Evolutionary conservation across 176 grass and related monocot species (phyloP), one percentile per base, ranked within the genome.

Genomic region (Stipa capillata): DNA sequence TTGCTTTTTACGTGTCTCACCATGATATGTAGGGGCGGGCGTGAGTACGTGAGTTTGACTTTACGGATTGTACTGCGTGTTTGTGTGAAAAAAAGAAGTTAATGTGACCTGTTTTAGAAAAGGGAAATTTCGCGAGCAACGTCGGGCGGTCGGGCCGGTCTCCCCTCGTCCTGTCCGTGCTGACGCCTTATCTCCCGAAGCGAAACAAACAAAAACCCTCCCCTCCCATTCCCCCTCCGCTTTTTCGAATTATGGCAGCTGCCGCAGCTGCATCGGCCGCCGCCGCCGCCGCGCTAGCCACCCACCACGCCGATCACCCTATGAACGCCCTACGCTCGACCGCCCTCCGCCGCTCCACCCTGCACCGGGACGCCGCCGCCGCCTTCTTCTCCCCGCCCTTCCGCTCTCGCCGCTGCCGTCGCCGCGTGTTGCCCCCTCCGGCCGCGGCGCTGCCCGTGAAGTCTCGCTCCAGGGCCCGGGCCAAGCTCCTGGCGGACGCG

Each of bases 401-500:
- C 75, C 73, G 25, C 67, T 33, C 66, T 65, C 65, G 77, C 71
- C 33, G 37, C 86, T 87, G 63, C 72, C 82, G 42, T 17, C 62
- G 50, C 55, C 64, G 64, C 37, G 20, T 39, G 11, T 25, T 50
- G 1, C 16, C 41, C 42, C 73, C 61, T 23, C 55, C 25, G 4
- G 69, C 75, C 5, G 63, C 42, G 44, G 65, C 43, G 11, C 69
- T 37, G 64, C 64, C 65, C 35, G 50, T 63, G 36, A 67, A 61
- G 57, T 70, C 65, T 58, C 76, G 74, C 39, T 81, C 87, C 83
- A 93, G 68, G 78, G 70, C 56, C 31, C 84, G 70, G 44, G 70
- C 76, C 53, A 89, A 89, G 61, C 76, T 89, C n/a, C 76, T 84
- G 28, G 60, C 65, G n/a, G 81, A 89, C n/a, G 59, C 88, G 15